Conservation (phyloP, 192 early-diverging fungal species). For the Coemansia sp. region DNA sequence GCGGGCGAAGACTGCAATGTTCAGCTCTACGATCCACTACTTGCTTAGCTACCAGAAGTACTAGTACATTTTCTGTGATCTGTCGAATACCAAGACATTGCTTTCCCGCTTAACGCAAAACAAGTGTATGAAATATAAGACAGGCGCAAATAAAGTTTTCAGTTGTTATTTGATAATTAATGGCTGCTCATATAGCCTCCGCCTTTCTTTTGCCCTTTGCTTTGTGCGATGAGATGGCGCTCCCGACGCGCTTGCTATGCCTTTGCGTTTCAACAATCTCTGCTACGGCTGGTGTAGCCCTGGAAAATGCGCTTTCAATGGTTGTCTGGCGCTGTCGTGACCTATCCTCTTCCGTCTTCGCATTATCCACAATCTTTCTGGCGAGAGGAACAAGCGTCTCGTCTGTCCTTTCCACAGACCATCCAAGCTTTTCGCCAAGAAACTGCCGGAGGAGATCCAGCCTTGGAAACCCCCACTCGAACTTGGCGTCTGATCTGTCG, state of each 20-base stretch:
- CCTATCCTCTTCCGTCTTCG: background rate
- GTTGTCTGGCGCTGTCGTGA: slow-evolving; percentile 22
- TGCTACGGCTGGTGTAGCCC: background rate
- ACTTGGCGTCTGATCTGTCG: slow-evolving; percentile 20
- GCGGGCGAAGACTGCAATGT: slow-evolving; percentile 47
- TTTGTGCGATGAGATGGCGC: slow-evolving; percentile 43
- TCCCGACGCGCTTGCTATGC: slow-evolving; percentile 45
- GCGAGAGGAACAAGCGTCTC: slow-evolving; percentile 53
- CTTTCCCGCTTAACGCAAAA: no score
- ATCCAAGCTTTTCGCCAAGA: slow-evolving; percentile 47
- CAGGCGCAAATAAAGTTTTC: background rate
- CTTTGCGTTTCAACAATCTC: background rate
- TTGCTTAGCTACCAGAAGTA: slow-evolving; percentile 26
- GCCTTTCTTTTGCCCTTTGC: background rate
- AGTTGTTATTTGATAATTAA: no score
- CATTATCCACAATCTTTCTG: slow-evolving; percentile 37
- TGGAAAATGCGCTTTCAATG: slow-evolving; percentile 16
- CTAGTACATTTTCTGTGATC: background rate
- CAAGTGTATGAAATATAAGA: no score
- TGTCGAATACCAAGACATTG: no score
- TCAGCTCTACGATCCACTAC: slow-evolving; percentile 44
- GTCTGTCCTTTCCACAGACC: slow-evolving; percentile 41
- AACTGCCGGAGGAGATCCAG: slow-evolving; percentile 56
- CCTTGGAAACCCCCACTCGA: slow-evolving; percentile 51
- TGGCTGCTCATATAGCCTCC: background rate